A percentile compares a stretch with the other conserved stretches of the same genome.
Conservation (phyloP, 768 basidiomycete genomes). For the Trametes sanguinea region DNA sequence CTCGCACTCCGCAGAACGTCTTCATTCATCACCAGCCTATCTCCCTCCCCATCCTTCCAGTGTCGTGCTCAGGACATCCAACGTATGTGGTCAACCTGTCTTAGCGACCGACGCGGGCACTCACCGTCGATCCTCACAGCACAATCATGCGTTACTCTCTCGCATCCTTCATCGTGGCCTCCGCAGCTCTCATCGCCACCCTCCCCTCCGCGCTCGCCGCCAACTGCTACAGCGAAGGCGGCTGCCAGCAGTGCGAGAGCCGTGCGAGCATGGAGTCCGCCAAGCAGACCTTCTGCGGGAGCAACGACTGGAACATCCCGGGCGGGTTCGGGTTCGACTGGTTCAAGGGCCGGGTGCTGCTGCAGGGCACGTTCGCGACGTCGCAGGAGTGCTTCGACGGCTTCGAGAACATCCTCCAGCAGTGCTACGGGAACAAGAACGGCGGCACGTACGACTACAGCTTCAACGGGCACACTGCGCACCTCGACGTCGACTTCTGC, state of each 20-base stretch:
- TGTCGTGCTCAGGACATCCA: too few species aligned
- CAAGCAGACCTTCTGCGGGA: neutral
- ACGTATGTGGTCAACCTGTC: too few species aligned
- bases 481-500: constrained; percentile 4
- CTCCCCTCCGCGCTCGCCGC: neutral
- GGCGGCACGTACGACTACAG: neutral
- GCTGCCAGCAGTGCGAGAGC: constrained; percentile 2
- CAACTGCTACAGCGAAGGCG: neutral
- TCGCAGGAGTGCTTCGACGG: constrained; percentile 5
- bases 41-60: too few species aligned
- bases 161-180: too few species aligned
- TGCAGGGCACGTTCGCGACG: neutral
- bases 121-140: too few species aligned
- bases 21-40: too few species aligned
- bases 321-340: neutral
- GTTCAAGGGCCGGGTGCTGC: neutral
- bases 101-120: too few species aligned
- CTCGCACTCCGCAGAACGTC: too few species aligned
- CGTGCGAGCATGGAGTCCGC: neutral
- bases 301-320: neutral
- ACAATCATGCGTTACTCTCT: too few species aligned
- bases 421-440: neutral
- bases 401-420: constrained; percentile 3
- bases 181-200: neutral
- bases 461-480: neutral